Evolutionary conservation across 495 filamentous ascomycete genomes (phyloP).

Genomic region (Hyphodiscus hymeniophilus): DNA sequence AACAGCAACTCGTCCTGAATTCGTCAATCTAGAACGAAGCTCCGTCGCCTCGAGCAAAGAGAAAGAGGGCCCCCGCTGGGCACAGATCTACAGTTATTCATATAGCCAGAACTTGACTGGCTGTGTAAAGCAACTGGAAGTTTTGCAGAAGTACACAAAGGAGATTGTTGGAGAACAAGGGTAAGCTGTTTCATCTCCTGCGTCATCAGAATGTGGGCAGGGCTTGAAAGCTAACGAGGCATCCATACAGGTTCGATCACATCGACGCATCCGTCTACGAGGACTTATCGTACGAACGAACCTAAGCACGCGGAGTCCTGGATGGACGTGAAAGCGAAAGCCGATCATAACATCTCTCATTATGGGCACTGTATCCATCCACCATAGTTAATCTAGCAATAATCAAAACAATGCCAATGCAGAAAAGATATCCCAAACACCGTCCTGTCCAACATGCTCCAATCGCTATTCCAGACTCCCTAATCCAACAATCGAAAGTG

Average conservation of each 20-base stretch:
- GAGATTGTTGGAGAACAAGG: constrained; percentile 45
- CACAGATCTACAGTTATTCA: constrained; percentile 40
- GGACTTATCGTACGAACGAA: not conserved
- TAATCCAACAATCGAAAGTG: not conserved
- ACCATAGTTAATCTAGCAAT: not conserved
- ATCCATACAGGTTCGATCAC: constrained; percentile 16
- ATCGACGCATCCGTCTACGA: constrained; percentile 4
- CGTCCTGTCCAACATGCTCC: not conserved
- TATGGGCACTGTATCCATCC: not conserved
- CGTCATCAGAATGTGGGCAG: not conserved
- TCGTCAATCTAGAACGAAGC: no score
- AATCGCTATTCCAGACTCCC: not conserved
- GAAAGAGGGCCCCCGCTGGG: constrained; percentile 30
- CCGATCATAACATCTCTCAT: not conserved
- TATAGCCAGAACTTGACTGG: constrained; percentile 47
- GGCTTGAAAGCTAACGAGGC: not conserved
- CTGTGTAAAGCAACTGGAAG: constrained; percentile 44
- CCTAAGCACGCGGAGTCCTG: not conserved
- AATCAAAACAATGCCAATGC: constrained; percentile 1
- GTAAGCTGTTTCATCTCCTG: constrained; percentile 12
- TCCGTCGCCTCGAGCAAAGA: not conserved
- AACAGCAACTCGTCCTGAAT: not conserved
- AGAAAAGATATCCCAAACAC: not conserved
- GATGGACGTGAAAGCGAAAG: not conserved
- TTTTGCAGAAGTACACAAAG: constrained; percentile 44